Base-by-base conservation (phyloP, 345 rosid species). In the Draba incana region DNA sequence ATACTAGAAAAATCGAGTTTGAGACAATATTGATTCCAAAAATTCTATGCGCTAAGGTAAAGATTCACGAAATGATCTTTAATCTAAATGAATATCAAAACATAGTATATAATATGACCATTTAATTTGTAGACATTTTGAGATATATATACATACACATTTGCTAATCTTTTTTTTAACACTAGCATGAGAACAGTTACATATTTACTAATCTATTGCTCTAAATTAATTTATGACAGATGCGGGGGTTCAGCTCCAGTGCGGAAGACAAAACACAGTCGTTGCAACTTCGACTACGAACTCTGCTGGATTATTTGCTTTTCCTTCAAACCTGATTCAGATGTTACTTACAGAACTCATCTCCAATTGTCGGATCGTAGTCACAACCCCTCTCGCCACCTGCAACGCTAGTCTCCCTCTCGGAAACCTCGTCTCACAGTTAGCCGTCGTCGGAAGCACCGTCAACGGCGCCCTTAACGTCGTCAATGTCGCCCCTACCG, bases 331-430 rank as follows among this genome's bases (percentile, higher is more conserved):
- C 72, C 80, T 88, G 23, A 25, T 83, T 8, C 81, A 82, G 9
- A 35, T 50, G 30, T 1, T 80, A 35, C 74, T 85, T n/a, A 75
- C 85, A 10, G 43, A 83, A 4, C 39, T 85, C 6, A 70, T 85
- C 56, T 57, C 67, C 49, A 62, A 57, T 54, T 86, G 91, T 79
- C 62, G 16, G 44, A 11, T 88, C 35, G 81, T 4, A 37, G 89
- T 86, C 13, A 61, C 71, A 10, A 83, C 96, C 2, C 89, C 91
- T 5, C 83, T 88, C 57, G 48, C 89, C 46, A 79, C 12, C 50
- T 84, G 92, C 83, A 79, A 85, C 68, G 61, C 88, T 27, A 15
- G 50, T 8, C 74, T 85, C n/a, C 86, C 91, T 3, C 15, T 28
- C 0, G 88, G 85, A 1, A 14, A 35, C 49, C 75, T 86, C 47